Conservation (phyloP, 75 land plant genomes). For the Ceratopteris richardii region DNA sequence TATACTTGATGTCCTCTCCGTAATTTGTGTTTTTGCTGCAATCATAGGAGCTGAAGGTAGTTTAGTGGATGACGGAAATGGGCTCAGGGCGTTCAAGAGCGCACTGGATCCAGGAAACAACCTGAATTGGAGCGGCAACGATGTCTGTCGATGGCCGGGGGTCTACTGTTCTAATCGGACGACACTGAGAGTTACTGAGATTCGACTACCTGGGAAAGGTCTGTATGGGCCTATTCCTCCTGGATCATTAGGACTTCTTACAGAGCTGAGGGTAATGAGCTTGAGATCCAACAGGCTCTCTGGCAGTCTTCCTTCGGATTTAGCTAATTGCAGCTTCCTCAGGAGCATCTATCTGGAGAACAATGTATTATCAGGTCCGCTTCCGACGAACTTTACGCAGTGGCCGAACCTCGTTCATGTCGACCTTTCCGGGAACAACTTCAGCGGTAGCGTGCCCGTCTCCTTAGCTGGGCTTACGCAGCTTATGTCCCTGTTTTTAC, state of each 20-base stretch:
- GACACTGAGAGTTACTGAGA: slow-evolving; percentile 20
- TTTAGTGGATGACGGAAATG: neutral
- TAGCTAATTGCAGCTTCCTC: slow-evolving; percentile 36
- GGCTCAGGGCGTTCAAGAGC: neutral
- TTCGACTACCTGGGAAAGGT: slow-evolving; percentile 69
- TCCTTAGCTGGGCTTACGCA: slow-evolving; percentile 41
- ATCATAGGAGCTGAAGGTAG: no score
- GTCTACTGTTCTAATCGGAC: neutral
- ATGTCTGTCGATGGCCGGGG: neutral
- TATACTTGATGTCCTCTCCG: no score
- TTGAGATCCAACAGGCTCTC: slow-evolving; percentile 52
- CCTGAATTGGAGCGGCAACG: neutral
- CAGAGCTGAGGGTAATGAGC: slow-evolving; percentile 52
- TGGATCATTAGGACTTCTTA: slow-evolving; percentile 49
- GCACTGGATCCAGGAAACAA: neutral
- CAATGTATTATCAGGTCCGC: slow-evolving; percentile 41
- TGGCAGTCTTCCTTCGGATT: slow-evolving; percentile 61
- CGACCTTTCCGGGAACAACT: slow-evolving; percentile 51
- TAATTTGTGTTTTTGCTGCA: no score
- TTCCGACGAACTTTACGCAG: slow-evolving; percentile 31
- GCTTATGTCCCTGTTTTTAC: slow-evolving; percentile 36
- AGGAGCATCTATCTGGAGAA: slow-evolving; percentile 40
- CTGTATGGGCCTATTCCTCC: slow-evolving; percentile 58
- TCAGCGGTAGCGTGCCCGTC: slow-evolving; percentile 45
- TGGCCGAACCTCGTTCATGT: slow-evolving; percentile 35